A percentile compares a stretch with the other conserved stretches of the same genome.
Evolutionary conservation across 805 yeast species (phyloP).

Genomic region (Candida pseudofarinosa): DNA sequence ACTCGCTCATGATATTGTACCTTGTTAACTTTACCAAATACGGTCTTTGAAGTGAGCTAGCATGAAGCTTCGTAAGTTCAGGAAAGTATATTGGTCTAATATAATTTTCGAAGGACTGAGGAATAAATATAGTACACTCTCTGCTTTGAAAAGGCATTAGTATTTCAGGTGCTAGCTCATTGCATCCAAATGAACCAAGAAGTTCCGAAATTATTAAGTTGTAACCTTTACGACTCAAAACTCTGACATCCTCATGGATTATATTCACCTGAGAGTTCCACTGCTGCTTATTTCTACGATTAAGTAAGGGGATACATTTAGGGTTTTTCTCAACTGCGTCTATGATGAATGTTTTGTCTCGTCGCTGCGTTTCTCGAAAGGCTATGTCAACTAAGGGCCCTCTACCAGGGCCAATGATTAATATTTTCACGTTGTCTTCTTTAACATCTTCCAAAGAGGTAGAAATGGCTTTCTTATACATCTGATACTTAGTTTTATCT

Average conservation of each 20-base stretch:
- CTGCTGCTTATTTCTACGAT: conserved; percentile 41
- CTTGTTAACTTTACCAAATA: conserved; percentile 18
- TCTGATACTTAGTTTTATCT: conserved; percentile 64
- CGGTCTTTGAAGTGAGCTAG: conserved; percentile 12
- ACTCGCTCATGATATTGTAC: conserved; percentile 24
- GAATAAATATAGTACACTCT: conserved; percentile 37
- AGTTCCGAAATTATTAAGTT: conserved; percentile 75
- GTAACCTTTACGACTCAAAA: conserved; percentile 24
- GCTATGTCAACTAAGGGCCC: conserved; percentile 67
- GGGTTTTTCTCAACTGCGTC: conserved; percentile 70
- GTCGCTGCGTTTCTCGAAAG: conserved; percentile 3
- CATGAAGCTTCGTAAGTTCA: background rate
- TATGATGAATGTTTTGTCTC: conserved; percentile 7
- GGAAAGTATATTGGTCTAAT: conserved; percentile 69
- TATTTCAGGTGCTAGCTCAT: conserved; percentile 86
- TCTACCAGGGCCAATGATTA: conserved; percentile 83
- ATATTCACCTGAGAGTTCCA: conserved; percentile 57
- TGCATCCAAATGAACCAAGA: conserved; percentile 89
- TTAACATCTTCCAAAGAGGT: conserved; percentile 41
- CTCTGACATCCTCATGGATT: conserved; percentile 56
- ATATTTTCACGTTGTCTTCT: conserved; percentile 21
- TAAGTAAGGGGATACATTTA: conserved; percentile 50
- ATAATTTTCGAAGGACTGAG: conserved; percentile 49
- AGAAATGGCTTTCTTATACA: conserved; percentile 61
- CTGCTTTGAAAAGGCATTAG: conserved; percentile 34